A percentile compares a stretch with the other conserved stretches of the same genome.
phyloP scores from a whole-genome alignment of 805 yeast genomes.

The Lipomyces yamadae region DNA sequence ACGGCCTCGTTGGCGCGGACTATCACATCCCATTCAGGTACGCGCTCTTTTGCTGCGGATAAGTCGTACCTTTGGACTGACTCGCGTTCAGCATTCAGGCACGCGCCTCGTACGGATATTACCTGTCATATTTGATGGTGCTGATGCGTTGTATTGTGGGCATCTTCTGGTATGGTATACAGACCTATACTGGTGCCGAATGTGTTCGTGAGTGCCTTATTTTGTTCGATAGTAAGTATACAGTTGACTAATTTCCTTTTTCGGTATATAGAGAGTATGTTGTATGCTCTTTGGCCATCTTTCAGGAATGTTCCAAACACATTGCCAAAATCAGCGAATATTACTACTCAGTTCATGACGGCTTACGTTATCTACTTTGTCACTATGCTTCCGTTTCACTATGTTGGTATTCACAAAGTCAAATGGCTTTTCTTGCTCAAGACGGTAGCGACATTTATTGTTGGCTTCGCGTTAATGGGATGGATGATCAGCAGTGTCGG shows the following conservation, averaged over 20 bases:
- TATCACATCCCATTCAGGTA: constrained; percentile 56
- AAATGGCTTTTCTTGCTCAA: constrained; percentile 85
- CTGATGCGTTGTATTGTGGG: constrained; percentile 87
- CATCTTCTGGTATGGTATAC: constrained; percentile 87
- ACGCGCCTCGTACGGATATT: constrained; percentile 64
- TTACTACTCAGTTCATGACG: constrained; percentile 60
- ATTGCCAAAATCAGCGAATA: constrained; percentile 31
- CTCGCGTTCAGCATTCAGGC: constrained; percentile 53
- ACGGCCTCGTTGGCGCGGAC: constrained; percentile 56
- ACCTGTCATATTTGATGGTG: constrained; percentile 76
- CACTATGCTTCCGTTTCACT: constrained; percentile 75
- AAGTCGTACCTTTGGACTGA: no score
- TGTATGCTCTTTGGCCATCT: constrained; percentile 71
- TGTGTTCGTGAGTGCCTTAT: constrained; percentile 63
- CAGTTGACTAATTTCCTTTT: no score
- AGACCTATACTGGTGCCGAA: constrained; percentile 81
- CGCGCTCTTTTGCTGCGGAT: no score
- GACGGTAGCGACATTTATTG: constrained; percentile 77
- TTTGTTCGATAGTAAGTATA: no score
- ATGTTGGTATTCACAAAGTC: constrained; percentile 81
- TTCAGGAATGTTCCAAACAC: constrained; percentile 50
- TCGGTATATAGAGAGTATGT: constrained; percentile 57
- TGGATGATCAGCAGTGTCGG: constrained; percentile 61
- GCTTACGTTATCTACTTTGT: constrained; percentile 84
- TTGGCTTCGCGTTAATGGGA: constrained; percentile 78